Conservation (phyloP, 176 grass and related monocot genomes). For the Chrysopogon serrulatus region DNA sequence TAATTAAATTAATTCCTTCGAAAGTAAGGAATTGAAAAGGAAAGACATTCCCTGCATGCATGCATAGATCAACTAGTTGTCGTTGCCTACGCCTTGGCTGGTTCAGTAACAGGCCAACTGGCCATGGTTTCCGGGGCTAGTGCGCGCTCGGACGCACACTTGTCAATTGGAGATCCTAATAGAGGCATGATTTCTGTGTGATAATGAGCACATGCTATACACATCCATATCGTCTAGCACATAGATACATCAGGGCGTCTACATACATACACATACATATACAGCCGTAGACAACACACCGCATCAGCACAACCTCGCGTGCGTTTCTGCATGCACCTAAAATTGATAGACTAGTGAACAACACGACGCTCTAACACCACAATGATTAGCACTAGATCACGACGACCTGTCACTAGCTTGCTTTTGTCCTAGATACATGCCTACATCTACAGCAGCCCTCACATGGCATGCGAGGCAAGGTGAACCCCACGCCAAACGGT, state of each 20-base stretch:
- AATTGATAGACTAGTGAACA: background rate
- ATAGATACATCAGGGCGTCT: background rate
- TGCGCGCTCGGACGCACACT: background rate
- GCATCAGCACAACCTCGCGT: too few species aligned
- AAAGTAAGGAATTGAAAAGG: too few species aligned
- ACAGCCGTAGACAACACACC: background rate
- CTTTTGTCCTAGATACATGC: background rate
- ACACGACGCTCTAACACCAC: background rate
- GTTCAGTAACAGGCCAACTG: background rate
- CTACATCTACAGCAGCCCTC: too few species aligned
- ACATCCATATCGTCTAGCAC: background rate
- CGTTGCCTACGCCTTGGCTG: too few species aligned
- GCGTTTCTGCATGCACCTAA: background rate
- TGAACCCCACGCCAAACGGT: rapidly evolving
- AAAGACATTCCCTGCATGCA: too few species aligned
- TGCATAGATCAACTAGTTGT: too few species aligned
- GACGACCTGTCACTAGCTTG: background rate
- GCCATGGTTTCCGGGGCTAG: background rate
- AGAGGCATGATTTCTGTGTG: background rate
- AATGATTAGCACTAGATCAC: background rate
- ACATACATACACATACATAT: background rate
- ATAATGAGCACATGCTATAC: background rate
- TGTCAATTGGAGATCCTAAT: too few species aligned
- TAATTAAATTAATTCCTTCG: too few species aligned
- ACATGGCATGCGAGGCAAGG: background rate